Conservation (phyloP, 495 filamentous ascomycete species). For the Penicillium maclennaniae region DNA sequence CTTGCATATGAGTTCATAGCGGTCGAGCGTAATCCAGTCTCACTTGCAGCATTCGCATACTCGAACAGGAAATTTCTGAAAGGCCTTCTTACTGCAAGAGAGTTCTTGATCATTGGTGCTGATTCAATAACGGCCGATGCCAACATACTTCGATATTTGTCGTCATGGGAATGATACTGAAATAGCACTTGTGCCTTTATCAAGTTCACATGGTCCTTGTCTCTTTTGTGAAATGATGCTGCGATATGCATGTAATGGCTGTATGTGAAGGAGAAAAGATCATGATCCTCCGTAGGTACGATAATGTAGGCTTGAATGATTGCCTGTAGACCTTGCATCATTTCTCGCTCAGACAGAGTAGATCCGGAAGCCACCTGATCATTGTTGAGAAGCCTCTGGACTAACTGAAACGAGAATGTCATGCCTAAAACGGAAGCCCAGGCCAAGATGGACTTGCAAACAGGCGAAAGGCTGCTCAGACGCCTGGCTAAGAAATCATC, state of each 20-base stretch:
- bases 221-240: conserved; percentile 56
- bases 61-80: conserved; percentile 3
- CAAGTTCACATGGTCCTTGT: conserved; percentile 17
- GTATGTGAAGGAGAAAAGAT: conserved; percentile 54
- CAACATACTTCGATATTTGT: conserved; percentile 7
- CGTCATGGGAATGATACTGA: conserved; percentile 1
- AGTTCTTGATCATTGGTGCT: not conserved
- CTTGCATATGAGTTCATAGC: conserved; percentile 1
- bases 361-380: not conserved
- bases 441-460: conserved; percentile 59
- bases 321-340: conserved; percentile 60
- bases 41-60: conserved; percentile 6
- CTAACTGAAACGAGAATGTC: conserved; percentile 61
- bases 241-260: conserved; percentile 65
- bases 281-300: conserved; percentile 60
- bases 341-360: conserved; percentile 25
- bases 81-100: not conserved
- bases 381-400: conserved; percentile 54
- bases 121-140: conserved; percentile 4
- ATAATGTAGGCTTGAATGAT: conserved; percentile 63
- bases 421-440: conserved; percentile 69
- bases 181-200: conserved; percentile 1
- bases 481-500: conserved; percentile 63
- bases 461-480: conserved; percentile 57
- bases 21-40: conserved; percentile 6